Evolutionary conservation across 2,329 filamentous ascomycete genomes (phyloP).

Genomic region (Biscogniauxia marginata): DNA sequence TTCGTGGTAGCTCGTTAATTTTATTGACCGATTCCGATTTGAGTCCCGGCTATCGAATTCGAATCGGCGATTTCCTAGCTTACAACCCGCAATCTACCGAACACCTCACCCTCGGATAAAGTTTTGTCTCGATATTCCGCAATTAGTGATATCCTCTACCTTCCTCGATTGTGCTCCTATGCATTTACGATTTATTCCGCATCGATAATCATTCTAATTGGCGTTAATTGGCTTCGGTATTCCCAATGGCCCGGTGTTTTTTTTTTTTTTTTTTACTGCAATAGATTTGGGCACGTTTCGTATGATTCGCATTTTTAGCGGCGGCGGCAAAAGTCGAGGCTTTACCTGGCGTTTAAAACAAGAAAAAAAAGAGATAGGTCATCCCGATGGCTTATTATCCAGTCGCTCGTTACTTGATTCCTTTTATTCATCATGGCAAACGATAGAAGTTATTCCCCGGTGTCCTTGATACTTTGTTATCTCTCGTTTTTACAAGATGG

Average conservation of each 20-base stretch:
- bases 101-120: background rate
- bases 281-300: constrained; percentile 30
- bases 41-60: background rate
- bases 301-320: constrained; percentile 31
- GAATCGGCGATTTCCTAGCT: background rate
- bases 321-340: constrained; percentile 31
- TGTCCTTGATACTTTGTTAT: background rate
- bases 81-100: constrained; percentile 3
- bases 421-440: constrained; percentile 1
- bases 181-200: constrained; percentile 24
- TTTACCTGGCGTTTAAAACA: constrained; percentile 32
- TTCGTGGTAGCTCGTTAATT: constrained; percentile 1
- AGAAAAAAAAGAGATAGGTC: constrained; percentile 22
- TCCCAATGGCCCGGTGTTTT: constrained; percentile 19
- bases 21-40: constrained; percentile 3
- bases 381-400: constrained; percentile 11
- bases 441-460: background rate
- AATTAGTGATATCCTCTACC: constrained; percentile 4
- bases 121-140: constrained; percentile 6
- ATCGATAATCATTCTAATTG: constrained; percentile 27
- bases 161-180: constrained; percentile 13
- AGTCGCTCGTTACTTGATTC: constrained; percentile 12
- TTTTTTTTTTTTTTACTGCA: constrained; percentile 19
- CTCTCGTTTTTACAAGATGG: background rate
- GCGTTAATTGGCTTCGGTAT: constrained; percentile 29